Base-by-base conservation (phyloP, 2,329 filamentous ascomycete species). In the Diaporthe humulicola region DNA sequence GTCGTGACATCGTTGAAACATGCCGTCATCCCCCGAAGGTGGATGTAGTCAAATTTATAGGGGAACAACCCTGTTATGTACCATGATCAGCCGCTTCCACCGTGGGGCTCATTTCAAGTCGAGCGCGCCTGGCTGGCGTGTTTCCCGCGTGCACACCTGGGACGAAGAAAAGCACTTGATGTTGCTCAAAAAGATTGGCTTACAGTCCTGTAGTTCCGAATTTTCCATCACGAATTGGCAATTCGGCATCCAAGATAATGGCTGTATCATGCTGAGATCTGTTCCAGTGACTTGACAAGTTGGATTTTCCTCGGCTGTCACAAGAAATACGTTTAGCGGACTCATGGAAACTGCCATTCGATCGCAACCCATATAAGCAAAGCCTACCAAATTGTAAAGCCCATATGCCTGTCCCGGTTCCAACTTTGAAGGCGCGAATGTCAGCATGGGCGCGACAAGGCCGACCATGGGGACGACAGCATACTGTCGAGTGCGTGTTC, bases 201-300 rank as follows among this genome's bases (percentile, higher is more conserved):
- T 25, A 61, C 48, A 70, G 10, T 70, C 66, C 12, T 57, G 25
- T 5, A 56, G 50, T 30, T 70, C 66, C 12, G 48, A 70, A 15
- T 70, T 57, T 8, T 70, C 66, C 30, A 40, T 52, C n/a, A 70
- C 52, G 8, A 70, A 70, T 28, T 54, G 50, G 3, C 48, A 70
- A 28, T 70, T 70, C 4, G 66, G n/a, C 66, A 70, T 70, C 66
- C 66, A 70, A 4, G 66, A 70, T 2, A 70, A 52, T 2, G 66
- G 66, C n/a, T 70, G 66, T 22, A 70, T 70, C 66, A 70, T 28
- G 66, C 45, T 70, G 48, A 70, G 66, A 28, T 70, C 66, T 28
- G 66, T 70, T 19, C 66, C 66, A 38, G 19, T 70, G 45, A 70
- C 66, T 22, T 70, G 42, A 17, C 66, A 70, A 12, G 40, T 70